Conservation (phyloP, 495 filamentous ascomycete genomes). For the Sordaria brevicollis region DNA sequence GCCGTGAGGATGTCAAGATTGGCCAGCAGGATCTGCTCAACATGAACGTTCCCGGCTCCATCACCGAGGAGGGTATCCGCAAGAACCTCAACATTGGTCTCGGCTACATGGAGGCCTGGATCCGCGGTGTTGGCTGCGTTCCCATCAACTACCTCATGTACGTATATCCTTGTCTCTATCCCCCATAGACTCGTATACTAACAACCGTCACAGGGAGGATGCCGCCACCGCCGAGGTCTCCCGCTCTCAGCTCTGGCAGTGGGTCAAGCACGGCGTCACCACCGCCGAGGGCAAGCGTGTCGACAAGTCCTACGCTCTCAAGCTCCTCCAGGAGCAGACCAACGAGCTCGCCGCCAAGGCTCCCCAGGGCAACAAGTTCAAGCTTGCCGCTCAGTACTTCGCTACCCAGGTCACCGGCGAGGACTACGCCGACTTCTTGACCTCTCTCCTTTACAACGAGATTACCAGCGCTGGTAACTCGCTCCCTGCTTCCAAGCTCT, state of each 20-base stretch:
- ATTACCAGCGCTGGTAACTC: constrained; percentile 74
- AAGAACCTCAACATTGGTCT: constrained; percentile 98
- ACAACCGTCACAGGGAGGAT: constrained; percentile 54
- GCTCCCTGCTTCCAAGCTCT: constrained; percentile 69
- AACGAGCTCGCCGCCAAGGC: constrained; percentile 64
- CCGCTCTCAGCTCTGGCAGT: constrained; percentile 92
- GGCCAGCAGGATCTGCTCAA: constrained; percentile 88
- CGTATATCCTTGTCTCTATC: constrained; percentile 6
- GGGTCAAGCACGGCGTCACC: constrained; percentile 74
- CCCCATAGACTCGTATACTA: neutral
- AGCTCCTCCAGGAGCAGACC: constrained; percentile 80
- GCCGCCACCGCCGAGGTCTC: constrained; percentile 95
- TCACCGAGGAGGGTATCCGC: constrained; percentile 93
- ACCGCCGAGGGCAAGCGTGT: constrained; percentile 88
- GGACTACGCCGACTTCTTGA: constrained; percentile 96
- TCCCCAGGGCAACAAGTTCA: constrained; percentile 84
- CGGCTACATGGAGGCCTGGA: constrained; percentile 98
- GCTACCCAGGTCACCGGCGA: constrained; percentile 88
- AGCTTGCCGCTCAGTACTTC: constrained; percentile 87
- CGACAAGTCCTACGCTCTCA: constrained; percentile 81
- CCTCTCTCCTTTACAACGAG: constrained; percentile 87
- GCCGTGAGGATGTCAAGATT: constrained; percentile 83
- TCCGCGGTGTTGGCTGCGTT: constrained; percentile 88
- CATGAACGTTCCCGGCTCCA: constrained; percentile 90
- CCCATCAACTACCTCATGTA: constrained; percentile 98